Base-by-base conservation (phyloP, 2,329 filamentous ascomycete genomes). In the Coniochaeta hoffmannii region DNA sequence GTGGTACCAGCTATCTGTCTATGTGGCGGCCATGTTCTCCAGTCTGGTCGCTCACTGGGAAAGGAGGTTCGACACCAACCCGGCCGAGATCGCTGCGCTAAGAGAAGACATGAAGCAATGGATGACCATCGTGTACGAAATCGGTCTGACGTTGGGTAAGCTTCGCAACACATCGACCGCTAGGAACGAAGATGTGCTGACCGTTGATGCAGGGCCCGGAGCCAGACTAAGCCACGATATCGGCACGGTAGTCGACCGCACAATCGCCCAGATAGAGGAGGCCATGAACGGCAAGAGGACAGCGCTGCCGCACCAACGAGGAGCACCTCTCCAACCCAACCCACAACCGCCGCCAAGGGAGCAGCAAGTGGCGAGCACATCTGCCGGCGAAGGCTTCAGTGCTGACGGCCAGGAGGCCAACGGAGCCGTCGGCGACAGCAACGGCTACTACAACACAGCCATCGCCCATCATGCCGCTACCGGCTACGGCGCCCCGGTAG, bases 1-100 rank as follows among this genome's bases (percentile, higher is more conserved):
- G 1, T 92, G 88, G 87, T 88, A 89, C 62, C 86, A 87, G 50
- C 78, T 83, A 51, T 85, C 88, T 0, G 79, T 89, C 6, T 90
- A 89, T 64, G 77, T 89, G 12, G 83, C 86, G 44, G 87, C 87
- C 26, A 85, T 89, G 56, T 89, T 90, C 62, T 88, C 87, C 0
- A 85, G 81, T 14, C 72, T 93, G 0, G 89, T 88, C 50, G 81
- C 82, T 1, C 79, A 85, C 55, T 89, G 83, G 74, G 81, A 90
- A 65, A 80, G 85, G 50, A 77, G 86, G 30, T 80, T 82, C 51
- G 75, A 80, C 10, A 80, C 83, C 11, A 82, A 80, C 0, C 70
- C 75, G 0, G 74, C 75, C 1, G 82, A 89, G 56, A 71, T 91
- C 54, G 73, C 76, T 15, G 70, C 69, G n/a, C 71, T 93, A 52